Percentiles rank a stretch among this genome's conserved stretches.
phyloP scores from a whole-genome alignment of 345 rosid species.

The Conringia planisiliqua region DNA sequence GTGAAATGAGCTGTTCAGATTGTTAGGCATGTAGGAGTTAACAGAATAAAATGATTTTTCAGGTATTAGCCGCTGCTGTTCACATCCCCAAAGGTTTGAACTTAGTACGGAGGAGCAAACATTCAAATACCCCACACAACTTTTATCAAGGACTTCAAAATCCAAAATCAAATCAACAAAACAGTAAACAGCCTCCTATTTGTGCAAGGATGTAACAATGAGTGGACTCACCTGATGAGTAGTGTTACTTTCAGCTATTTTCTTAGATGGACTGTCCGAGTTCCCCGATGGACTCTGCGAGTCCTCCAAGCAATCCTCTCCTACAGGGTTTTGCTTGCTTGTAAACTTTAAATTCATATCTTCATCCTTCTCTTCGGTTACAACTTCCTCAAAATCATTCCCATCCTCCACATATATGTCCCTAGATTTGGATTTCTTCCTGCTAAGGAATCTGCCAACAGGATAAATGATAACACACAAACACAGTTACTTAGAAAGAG shows the following conservation, averaged over 20 bases:
- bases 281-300: slow-evolving; percentile 32
- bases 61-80: neutral
- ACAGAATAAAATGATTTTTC: neutral
- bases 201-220: neutral
- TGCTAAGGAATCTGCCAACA: slow-evolving; percentile 39
- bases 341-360: slow-evolving; percentile 12
- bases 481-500: neutral
- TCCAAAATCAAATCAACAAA: neutral
- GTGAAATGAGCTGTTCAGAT: neutral
- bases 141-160: neutral
- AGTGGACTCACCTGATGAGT: slow-evolving; percentile 28
- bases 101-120: neutral
- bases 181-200: neutral
- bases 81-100: neutral
- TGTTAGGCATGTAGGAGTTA: neutral
- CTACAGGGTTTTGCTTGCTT: slow-evolving; percentile 13
- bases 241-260: slow-evolving; percentile 27
- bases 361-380: slow-evolving; percentile 16
- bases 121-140: neutral
- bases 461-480: neutral
- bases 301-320: slow-evolving; percentile 19
- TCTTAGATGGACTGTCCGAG: slow-evolving; percentile 25
- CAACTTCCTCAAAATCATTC: slow-evolving; percentile 35
- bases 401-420: slow-evolving; percentile 26
- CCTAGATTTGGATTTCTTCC: slow-evolving; percentile 26